Percentiles rank a stretch among this genome's conserved stretches.
Evolutionary conservation across 2,329 filamentous ascomycete genomes (phyloP).

Genomic region (Monilinia laxa): DNA sequence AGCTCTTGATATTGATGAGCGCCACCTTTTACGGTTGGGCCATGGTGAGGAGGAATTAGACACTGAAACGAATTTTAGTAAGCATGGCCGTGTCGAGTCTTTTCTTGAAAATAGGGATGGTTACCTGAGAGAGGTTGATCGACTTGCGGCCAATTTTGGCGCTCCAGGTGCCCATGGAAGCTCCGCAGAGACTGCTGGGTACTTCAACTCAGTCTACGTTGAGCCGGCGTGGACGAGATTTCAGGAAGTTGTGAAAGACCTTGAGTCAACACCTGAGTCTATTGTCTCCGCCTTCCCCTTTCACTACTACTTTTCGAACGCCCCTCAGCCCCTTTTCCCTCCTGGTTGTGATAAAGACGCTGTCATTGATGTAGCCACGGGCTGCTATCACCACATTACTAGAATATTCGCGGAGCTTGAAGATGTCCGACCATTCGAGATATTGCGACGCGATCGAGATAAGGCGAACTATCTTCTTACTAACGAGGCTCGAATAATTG

Average conservation of each 20-base stretch:
- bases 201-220: constrained; percentile 92
- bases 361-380: constrained; percentile 73
- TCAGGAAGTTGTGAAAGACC: constrained; percentile 60
- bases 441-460: constrained; percentile 81
- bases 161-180: constrained; percentile 93
- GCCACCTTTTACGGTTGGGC: constrained; percentile 86
- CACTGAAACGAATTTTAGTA: constrained; percentile 84
- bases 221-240: constrained; percentile 87
- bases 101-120: constrained; percentile 84
- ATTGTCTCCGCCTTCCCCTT: constrained; percentile 82
- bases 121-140: constrained; percentile 80
- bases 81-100: constrained; percentile 90
- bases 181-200: constrained; percentile 93
- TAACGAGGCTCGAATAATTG: constrained; percentile 94
- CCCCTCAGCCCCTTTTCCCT: constrained; percentile 82
- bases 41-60: constrained; percentile 94
- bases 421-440: constrained; percentile 93
- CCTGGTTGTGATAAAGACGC: constrained; percentile 61
- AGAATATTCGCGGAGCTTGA: constrained; percentile 91
- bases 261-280: constrained; percentile 56
- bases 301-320: constrained; percentile 80
- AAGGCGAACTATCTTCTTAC: constrained; percentile 95
- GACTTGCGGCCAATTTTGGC: constrained; percentile 78
- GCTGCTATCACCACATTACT: constrained; percentile 84
- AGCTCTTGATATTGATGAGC: constrained; percentile 91